Evolutionary conservation across 2,329 filamentous ascomycete species (phyloP), one percentile per base, ranked within the genome.

Genomic region (Neoascochyta sp.): DNA sequence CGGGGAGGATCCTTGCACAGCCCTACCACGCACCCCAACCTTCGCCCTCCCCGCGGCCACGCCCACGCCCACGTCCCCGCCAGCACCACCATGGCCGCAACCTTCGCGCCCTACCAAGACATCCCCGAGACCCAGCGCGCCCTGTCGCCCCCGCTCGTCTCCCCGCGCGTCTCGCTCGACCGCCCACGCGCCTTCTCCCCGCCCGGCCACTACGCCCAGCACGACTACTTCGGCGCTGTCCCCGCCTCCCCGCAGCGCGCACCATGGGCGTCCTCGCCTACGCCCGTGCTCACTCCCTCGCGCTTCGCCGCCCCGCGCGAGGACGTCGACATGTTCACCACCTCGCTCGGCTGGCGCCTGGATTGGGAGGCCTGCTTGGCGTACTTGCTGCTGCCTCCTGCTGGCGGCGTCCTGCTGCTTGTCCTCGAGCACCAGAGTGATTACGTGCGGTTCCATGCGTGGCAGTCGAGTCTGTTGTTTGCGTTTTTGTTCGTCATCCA

Each of bases 31-130:
- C 29, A 23, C 16, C 24, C 21, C 24, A 37, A 14, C 23, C 10
- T 24, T 14, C 25, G 22, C 24, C 23, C 22, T 16, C 17, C 23
- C 12, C 25, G 23, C 9, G 24, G 12, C 17, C 26, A 30, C 21
- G 15, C 24, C 19, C 39, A 13, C 13, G 23, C 24, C 19, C 25
- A 18, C 21, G 26, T 2, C 22, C 20, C 12, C 28, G 24, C 11
- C 13, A 9, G 20, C 22, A 16, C 12, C 7, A 33, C 18, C 10
- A 62, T 60, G 56, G 47, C 46, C 9, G 46, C 56, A 16, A 52
- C 95, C 69, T 98, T 96, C 63, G 92, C 92, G 24, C 92, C 92
- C 20, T 98, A 96, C 68, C 92, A 96, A 70, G 90, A 90, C 64
- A 83, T 83, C 27, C 92, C 92, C 7, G 89, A 96, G 68, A 75